Evolutionary conservation across 2,329 filamentous ascomycete species (phyloP), one percentile per base, ranked within the genome.

Genomic region (Exophiala oligosperma): DNA sequence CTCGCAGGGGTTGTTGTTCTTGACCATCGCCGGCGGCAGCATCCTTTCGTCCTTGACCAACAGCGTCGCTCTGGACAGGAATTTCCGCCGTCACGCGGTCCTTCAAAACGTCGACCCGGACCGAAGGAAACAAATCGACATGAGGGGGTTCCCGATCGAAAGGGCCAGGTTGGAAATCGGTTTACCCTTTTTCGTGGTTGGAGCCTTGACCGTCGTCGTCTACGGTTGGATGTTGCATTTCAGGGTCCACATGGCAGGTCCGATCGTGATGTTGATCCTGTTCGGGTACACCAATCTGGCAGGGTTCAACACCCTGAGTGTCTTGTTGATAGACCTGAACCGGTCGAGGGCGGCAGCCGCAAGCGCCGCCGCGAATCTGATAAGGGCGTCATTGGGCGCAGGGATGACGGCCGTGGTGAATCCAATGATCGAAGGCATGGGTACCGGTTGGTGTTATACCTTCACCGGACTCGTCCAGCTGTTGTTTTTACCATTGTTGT

Each of bases 201-300:
- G 66, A 12, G 67, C 67, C 32, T 49, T 70, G 4, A 63, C 67
- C 1, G 62, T 76, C 17, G 67, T 77, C 23, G 69, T 69, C 1
- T 79, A 77, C 57, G 76, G 74, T 4, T 79, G 76, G 75, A 69
- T 72, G 37, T 61, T 79, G 35, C 57, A 77, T 24, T 68, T 60
- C 23, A 53, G 63, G 0, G 61, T 72, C 1, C 68, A 71, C 49
- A 61, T 76, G 3, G 72, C 71, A 2, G 72, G 68, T 1, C 73
- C 73, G 24, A 49, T 64, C 26, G 41, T 64, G 65, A 68, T 66
- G 41, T 57, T 64, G 14, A 43, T 56, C 29, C 35, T 62, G 2
- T 47, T 62, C 24, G 63, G 63, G 1, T 62, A 54, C 52, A 55
- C 56, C 12, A 44, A 51, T 2, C 49, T 54, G 8, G 61, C 44